Conservation (phyloP, 768 basidiomycete species). For the Pholiota microspora region DNA sequence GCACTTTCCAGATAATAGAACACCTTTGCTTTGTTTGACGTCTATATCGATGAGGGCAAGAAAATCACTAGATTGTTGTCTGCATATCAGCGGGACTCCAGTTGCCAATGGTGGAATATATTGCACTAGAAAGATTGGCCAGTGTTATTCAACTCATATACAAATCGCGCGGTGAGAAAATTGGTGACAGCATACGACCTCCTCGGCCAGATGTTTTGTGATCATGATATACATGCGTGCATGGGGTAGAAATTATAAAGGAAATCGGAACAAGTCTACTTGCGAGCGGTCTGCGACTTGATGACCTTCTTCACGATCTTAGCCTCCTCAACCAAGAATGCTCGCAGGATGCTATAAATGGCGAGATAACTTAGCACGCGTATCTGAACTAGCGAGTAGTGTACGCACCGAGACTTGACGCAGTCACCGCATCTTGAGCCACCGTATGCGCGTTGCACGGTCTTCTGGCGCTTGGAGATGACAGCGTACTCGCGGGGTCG, state of each 20-base stretch:
- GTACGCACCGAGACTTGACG: constrained; percentile 85
- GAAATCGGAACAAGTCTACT: constrained; percentile 30
- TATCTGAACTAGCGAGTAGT: background rate
- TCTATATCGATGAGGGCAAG: no score
- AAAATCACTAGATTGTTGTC: no score
- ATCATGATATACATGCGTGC: constrained; percentile 27
- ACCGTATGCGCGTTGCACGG: constrained; percentile 93
- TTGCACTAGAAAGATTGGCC: background rate
- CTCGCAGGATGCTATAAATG: constrained; percentile 81
- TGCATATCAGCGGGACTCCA: no score
- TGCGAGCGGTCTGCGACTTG: constrained; percentile 72
- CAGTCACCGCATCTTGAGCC: constrained; percentile 96
- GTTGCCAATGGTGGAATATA: constrained; percentile 1
- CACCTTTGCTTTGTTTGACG: no score
- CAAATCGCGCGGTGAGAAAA: background rate
- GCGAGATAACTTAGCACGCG: background rate
- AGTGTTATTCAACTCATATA: background rate
- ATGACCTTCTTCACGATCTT: constrained; percentile 99
- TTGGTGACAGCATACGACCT: constrained; percentile 13
- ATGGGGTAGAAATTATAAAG: constrained; percentile 22
- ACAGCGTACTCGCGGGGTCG: constrained; percentile 95
- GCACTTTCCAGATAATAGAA: no score
- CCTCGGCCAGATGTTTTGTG: constrained; percentile 16
- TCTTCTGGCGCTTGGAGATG: constrained; percentile 97
- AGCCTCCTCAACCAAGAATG: constrained; percentile 99